Conservation (phyloP, 768 basidiomycete genomes). For the Termitomyces sp. region DNA sequence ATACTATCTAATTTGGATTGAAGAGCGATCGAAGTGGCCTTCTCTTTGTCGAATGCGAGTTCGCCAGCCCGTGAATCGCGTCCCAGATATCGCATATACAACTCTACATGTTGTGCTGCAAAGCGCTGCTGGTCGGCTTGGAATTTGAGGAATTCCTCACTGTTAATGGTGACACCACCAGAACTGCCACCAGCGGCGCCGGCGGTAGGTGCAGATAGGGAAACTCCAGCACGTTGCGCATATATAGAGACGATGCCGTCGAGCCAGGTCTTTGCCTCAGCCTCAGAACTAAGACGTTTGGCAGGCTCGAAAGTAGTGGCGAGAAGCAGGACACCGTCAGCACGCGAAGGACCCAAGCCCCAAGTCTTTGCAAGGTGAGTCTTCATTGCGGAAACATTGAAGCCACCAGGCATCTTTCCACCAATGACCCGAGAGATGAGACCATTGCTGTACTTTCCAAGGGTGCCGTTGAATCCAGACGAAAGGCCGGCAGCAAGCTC, state of each 20-base stretch:
- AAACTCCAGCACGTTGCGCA: conserved; percentile 85
- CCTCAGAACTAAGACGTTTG: conserved; percentile 88
- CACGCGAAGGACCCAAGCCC: conserved; percentile 89
- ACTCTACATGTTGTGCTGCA: conserved; percentile 87
- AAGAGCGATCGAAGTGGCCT: conserved; percentile 60
- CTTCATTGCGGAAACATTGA: conserved; percentile 91
- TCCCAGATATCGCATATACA: conserved; percentile 95
- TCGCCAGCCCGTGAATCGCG: conserved; percentile 92
- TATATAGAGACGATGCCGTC: conserved; percentile 81
- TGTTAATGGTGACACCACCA: conserved; percentile 90
- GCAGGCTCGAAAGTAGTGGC: conserved; percentile 91
- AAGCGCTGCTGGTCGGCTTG: conserved; percentile 90
- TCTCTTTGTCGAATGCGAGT: conserved; percentile 83
- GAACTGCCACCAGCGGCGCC: conserved; percentile 56
- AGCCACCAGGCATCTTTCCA: conserved; percentile 98
- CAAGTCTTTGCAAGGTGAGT: conserved; percentile 84
- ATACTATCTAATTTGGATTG: conserved; percentile 89
- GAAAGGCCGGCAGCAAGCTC: conserved; percentile 86
- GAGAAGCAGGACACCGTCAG: conserved; percentile 86
- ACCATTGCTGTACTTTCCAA: conserved; percentile 92
- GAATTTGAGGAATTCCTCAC: conserved; percentile 97
- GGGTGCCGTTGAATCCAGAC: conserved; percentile 74
- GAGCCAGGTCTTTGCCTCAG: conserved; percentile 91
- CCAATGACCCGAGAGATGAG: conserved; percentile 89
- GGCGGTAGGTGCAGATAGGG: conserved; percentile 63